Base-by-base conservation (phyloP, 2,329 filamentous ascomycete species). In the Xylariaceae sp. region DNA sequence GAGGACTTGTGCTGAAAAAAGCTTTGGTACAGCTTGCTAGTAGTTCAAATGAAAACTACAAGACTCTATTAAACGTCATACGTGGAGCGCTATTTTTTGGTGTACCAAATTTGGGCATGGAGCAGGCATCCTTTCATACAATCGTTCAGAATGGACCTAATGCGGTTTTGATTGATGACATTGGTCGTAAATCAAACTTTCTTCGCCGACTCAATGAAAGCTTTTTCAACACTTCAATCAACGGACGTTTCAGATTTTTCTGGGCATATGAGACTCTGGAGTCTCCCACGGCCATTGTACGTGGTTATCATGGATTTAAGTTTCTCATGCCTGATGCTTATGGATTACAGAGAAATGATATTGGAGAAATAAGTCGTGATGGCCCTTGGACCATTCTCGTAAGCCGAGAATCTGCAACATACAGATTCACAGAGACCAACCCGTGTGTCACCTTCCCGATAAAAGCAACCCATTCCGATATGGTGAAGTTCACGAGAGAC, bases 1-100 rank as follows among this genome's bases (percentile, higher is more conserved):
- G 65, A 8, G 66, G 64, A 13, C 53, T 69, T 5, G 49, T 69
- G 1, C 23, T 67, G 1, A 67, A 65, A 32, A 49, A 67, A 9
- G 55, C 59, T 9, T 50, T 67, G 13, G 39, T 62, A 15, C 37
- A 46, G 11, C 37, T 56, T 23, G 16, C 23, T 3, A 27, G 23
- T 20, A 3, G 23, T 10, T 23, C 21, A 10, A 42, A 24, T 9
- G 30, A 39, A 27, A 33, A 36, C 10, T 50, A 46, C 15, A 32
- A 18, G 13, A 27, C 8, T 10, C 30, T 54, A 13, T 24, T 44
- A 5, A 20, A 27, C 20, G 9, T 10, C 21, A 9, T 58, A 18
- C 47, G 18, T 8, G 56, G 55, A 8, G 49, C 32, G 8, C 7
- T 59, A 6, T 59, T 48, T 40, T 59, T 59, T 7, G 56, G 56